A percentile compares a stretch with the other conserved stretches of the same genome.
Conservation (phyloP, 495 filamentous ascomycete genomes). For the Polyplosphaeria fusca region DNA sequence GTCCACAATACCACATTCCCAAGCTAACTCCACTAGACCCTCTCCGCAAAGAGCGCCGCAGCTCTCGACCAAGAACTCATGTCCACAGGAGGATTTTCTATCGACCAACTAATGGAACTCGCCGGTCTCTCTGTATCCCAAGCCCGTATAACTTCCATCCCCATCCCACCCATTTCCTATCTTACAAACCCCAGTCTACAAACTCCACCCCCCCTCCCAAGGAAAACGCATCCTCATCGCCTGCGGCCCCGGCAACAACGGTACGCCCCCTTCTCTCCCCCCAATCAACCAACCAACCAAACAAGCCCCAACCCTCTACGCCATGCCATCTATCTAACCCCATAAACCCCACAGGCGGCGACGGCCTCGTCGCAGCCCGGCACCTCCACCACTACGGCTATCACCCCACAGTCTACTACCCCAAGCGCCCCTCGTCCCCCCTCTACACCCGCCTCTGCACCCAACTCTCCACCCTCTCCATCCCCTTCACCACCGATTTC, state of each 20-base stretch:
- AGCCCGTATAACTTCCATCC: constrained; percentile 56
- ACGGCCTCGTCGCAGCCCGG: constrained; percentile 90
- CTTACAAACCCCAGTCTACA: constrained; percentile 58
- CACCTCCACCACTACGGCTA: constrained; percentile 96
- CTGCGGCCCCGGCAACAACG: constrained; percentile 93
- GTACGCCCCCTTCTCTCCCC: constrained; percentile 43
- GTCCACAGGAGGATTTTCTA: constrained; percentile 84
- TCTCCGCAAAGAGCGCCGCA: constrained; percentile 81
- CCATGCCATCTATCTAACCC: too few species aligned
- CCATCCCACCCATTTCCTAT: neutral
- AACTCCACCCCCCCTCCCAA: constrained; percentile 70
- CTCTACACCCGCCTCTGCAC: constrained; percentile 79
- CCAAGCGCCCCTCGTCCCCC: constrained; percentile 84
- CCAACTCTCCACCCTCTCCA: constrained; percentile 74
- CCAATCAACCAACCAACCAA: too few species aligned
- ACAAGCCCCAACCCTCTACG: too few species aligned
- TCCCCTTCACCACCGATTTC: constrained; percentile 87
- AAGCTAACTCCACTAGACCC: constrained; percentile 67
- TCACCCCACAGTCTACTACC: constrained; percentile 85
- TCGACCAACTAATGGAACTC: constrained; percentile 97
- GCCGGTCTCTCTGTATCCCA: constrained; percentile 92
- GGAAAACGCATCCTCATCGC: constrained; percentile 78
- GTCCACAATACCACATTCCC: neutral
- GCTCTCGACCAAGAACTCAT: constrained; percentile 92
- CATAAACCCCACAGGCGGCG: constrained; percentile 59